Conservation (phyloP, 2,329 filamentous ascomycete genomes). For the Neofusicoccum kwambonambiense region DNA sequence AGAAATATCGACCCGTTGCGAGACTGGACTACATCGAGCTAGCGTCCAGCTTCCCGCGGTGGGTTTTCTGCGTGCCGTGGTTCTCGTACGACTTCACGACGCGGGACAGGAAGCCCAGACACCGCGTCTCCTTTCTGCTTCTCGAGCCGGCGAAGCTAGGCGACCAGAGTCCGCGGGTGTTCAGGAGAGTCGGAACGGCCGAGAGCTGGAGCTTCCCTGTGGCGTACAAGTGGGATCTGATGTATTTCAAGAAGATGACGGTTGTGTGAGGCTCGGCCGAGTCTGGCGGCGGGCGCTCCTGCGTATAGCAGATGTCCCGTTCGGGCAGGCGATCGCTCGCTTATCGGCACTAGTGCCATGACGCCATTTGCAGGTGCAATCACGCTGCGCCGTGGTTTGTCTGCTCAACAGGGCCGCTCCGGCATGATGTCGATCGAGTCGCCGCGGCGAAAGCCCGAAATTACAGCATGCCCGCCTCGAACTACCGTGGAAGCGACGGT, state of each 20-base stretch:
- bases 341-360: not conserved
- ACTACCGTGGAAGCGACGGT: not conserved
- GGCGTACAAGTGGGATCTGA: constrained; percentile 2
- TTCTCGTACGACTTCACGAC: constrained; percentile 3
- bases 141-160: not conserved
- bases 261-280: not conserved
- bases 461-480: not conserved
- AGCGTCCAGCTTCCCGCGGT: not conserved
- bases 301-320: not conserved
- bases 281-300: too few species aligned
- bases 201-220: constrained; percentile 1
- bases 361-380: not conserved
- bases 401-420: not conserved
- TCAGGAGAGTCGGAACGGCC: not conserved
- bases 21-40: not conserved
- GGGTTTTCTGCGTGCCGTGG: not conserved
- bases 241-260: not conserved
- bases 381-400: not conserved
- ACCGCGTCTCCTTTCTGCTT: not conserved
- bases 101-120: not conserved
- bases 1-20: not conserved
- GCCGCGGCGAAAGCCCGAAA: not conserved
- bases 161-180: not conserved
- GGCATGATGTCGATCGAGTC: not conserved
- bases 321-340: not conserved